Evolutionary conservation across 371 early-diverging fungal genomes (phyloP).

Genomic region (Mucor irregularis): DNA sequence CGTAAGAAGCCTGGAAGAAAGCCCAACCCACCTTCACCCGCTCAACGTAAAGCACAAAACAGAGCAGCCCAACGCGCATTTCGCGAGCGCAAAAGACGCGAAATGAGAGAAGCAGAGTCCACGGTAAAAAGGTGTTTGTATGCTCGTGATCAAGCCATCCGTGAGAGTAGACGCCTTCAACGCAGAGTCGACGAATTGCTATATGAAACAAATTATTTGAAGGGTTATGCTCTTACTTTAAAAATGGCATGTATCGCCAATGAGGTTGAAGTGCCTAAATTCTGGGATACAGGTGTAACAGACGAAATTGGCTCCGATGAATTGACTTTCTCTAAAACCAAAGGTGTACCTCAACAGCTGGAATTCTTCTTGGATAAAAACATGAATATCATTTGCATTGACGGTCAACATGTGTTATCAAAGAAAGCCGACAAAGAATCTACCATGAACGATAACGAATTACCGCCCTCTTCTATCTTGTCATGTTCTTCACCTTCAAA

Average conservation of each 20-base stretch:
- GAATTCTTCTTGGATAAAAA: conserved; percentile 38
- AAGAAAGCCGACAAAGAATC: background rate
- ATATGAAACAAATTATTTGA: conserved; percentile 38
- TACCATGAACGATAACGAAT: background rate
- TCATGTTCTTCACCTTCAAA: background rate
- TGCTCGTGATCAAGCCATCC: conserved; percentile 28
- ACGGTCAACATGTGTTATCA: background rate
- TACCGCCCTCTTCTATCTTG: conserved; percentile 3
- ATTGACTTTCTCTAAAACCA: conserved; percentile 26
- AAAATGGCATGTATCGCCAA: conserved; percentile 39
- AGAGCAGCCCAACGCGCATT: conserved; percentile 42
- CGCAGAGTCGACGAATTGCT: conserved; percentile 26
- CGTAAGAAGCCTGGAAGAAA: conserved; percentile 48
- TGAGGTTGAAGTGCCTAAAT: conserved; percentile 38
- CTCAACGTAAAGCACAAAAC: conserved; percentile 51
- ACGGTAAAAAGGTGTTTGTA: conserved; percentile 31
- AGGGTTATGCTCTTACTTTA: conserved; percentile 30
- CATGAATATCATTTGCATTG: conserved; percentile 22
- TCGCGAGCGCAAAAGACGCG: conserved; percentile 40
- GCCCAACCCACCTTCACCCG: conserved; percentile 40
- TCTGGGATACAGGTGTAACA: conserved; percentile 28
- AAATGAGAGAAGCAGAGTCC: conserved; percentile 43
- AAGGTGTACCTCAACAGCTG: conserved; percentile 30
- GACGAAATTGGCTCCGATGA: conserved; percentile 38
- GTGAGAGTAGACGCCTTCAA: conserved; percentile 14